Evolutionary conservation across 768 basidiomycete species (phyloP).

Genomic region (Boletus rubropictus): DNA sequence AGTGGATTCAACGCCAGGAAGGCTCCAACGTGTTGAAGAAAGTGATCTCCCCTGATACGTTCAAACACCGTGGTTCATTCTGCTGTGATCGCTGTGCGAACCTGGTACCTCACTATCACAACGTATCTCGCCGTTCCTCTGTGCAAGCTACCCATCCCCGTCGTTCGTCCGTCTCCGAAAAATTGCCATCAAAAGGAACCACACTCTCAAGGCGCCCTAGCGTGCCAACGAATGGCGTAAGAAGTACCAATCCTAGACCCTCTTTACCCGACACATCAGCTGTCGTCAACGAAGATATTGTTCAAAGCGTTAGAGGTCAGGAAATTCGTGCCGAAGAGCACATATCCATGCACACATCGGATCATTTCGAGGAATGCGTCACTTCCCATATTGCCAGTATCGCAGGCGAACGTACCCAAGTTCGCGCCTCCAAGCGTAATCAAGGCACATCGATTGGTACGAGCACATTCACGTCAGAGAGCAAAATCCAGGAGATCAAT

Average conservation of each 20-base stretch:
- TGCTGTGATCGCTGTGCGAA: slow-evolving; percentile 33
- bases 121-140: slow-evolving; percentile 26
- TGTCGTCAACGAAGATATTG: slow-evolving; percentile 6
- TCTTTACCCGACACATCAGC: slow-evolving; percentile 14
- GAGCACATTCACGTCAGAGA: slow-evolving; percentile 12
- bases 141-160: slow-evolving; percentile 23
- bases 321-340: slow-evolving; percentile 19
- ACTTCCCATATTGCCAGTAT: slow-evolving; percentile 5
- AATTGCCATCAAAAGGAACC: slow-evolving; percentile 5
- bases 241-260: background rate
- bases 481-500: slow-evolving; percentile 18
- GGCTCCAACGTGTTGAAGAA: slow-evolving; percentile 24
- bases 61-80: slow-evolving; percentile 27
- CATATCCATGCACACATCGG: slow-evolving; percentile 5
- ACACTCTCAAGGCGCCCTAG: slow-evolving; percentile 19
- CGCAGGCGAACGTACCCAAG: slow-evolving; percentile 12
- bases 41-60: slow-evolving; percentile 12
- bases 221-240: slow-evolving; percentile 7
- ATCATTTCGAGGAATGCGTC: slow-evolving; percentile 13
- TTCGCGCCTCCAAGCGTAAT: slow-evolving; percentile 7
- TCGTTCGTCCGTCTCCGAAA: slow-evolving; percentile 23
- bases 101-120: slow-evolving; percentile 30
- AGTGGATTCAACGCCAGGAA: slow-evolving; percentile 58
- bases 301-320: slow-evolving; percentile 9
- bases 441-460: slow-evolving; percentile 17